Conservation (phyloP, 2,329 filamentous ascomycete species). For the Calonectria hawksworthii region DNA sequence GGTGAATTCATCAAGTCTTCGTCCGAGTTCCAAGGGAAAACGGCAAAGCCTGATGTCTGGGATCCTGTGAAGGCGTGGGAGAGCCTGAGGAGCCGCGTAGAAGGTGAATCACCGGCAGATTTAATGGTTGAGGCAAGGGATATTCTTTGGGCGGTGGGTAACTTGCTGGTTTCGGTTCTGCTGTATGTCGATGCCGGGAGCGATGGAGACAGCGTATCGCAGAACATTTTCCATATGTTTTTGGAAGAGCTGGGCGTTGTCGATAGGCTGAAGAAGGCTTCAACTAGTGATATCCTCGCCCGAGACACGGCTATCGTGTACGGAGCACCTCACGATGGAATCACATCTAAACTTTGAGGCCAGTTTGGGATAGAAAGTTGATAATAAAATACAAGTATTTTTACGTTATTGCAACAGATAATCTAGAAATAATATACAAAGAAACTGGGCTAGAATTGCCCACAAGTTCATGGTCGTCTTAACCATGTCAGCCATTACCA, state of each 20-base stretch:
- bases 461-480: neutral
- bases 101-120: slow-evolving; percentile 50
- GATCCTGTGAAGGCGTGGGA: slow-evolving; percentile 56
- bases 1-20: slow-evolving; percentile 54
- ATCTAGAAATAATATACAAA: slow-evolving; percentile 6
- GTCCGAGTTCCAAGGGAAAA: slow-evolving; percentile 41
- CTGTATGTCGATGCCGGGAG: slow-evolving; percentile 56
- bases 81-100: slow-evolving; percentile 54
- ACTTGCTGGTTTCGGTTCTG: slow-evolving; percentile 60
- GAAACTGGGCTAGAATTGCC: neutral
- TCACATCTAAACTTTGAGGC: slow-evolving; percentile 43
- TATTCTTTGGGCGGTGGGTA: slow-evolving; percentile 59
- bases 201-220: slow-evolving; percentile 52
- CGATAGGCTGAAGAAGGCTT: slow-evolving; percentile 35
- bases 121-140: slow-evolving; percentile 62
- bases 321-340: slow-evolving; percentile 37
- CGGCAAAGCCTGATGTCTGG: slow-evolving; percentile 44
- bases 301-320: slow-evolving; percentile 55
- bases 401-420: neutral
- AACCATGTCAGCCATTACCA: neutral
- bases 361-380: neutral
- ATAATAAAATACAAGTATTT: neutral
- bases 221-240: slow-evolving; percentile 58
- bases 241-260: slow-evolving; percentile 46
- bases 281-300: slow-evolving; percentile 44